These are phyloP conservation scores for Entomophthora muscae DNA, from an alignment of 371 early-diverging fungal genomes.

Conservation along the genomic window DNA sequence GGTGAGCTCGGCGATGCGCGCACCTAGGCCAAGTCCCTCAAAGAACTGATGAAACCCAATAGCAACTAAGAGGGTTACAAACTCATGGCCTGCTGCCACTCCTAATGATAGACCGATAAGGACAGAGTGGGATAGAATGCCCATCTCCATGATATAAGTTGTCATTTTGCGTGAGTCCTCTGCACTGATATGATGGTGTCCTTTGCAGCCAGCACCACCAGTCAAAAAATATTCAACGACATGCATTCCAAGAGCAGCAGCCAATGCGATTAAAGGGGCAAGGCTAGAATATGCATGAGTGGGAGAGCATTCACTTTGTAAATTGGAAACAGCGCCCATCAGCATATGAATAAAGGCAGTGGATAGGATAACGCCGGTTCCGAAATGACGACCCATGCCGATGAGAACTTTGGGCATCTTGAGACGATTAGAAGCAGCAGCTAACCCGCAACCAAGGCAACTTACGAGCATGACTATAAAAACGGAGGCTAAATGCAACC, in stretches of 20 bases:
- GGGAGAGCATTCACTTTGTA: conserved; percentile 25
- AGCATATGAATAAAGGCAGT: conserved; percentile 58
- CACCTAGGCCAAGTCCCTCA: conserved; percentile 71
- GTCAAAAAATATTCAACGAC: conserved; percentile 18
- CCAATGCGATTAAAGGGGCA: conserved; percentile 29
- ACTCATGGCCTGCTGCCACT: conserved; percentile 36
- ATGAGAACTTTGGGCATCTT: neutral
- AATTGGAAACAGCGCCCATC: conserved; percentile 20
- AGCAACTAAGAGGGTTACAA: conserved; percentile 53
- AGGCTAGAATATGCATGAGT: conserved; percentile 23
- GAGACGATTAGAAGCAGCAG: neutral
- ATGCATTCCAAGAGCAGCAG: conserved; percentile 23
- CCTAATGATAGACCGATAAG: conserved; percentile 70
- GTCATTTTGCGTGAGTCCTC: neutral
- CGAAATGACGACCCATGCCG: conserved; percentile 33
- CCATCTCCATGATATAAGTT: conserved; percentile 50
- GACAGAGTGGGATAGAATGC: conserved; percentile 72
- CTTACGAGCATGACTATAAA: conserved; percentile 26
- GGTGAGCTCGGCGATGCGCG: conserved; percentile 37
- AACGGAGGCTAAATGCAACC: conserved; percentile 32
- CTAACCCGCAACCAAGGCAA: conserved; percentile 12
- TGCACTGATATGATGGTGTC: neutral
- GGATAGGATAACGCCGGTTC: conserved; percentile 62
- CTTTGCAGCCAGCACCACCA: too few species aligned
- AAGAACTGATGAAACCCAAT: conserved; percentile 80